A percentile compares a stretch with the other conserved stretches of the same genome.
phyloP scores from a whole-genome alignment of 306 rosid species.

The Rosa lucieae region DNA sequence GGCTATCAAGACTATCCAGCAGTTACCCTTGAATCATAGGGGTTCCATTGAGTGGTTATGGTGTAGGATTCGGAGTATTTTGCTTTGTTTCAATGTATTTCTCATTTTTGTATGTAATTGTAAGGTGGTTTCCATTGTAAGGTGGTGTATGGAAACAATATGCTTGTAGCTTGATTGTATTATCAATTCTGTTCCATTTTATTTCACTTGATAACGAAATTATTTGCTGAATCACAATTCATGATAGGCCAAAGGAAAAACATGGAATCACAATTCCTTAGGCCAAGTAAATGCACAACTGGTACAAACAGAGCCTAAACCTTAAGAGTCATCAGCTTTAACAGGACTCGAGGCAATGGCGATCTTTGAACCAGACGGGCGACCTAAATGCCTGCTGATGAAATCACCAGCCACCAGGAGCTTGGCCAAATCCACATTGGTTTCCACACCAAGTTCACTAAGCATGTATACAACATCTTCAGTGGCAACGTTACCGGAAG shows the following conservation, averaged over 20 bases:
- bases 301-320: slow-evolving; percentile 31
- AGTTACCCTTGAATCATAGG: slow-evolving; percentile 58
- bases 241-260: not conserved
- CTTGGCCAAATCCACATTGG: slow-evolving; percentile 69
- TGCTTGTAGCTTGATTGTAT: not conserved
- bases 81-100: not conserved
- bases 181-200: not conserved
- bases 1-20: slow-evolving; percentile 92
- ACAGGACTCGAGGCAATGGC: slow-evolving; percentile 64
- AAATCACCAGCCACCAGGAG: slow-evolving; percentile 78
- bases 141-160: not conserved
- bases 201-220: not conserved
- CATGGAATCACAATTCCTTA: not conserved
- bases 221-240: not conserved
- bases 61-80: slow-evolving; percentile 5
- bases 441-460: slow-evolving; percentile 73
- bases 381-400: slow-evolving; percentile 71
- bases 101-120: slow-evolving; percentile 10
- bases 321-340: slow-evolving; percentile 56
- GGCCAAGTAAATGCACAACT: not conserved
- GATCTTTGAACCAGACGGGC: slow-evolving; percentile 70
- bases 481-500: slow-evolving; percentile 76
- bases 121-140: not conserved
- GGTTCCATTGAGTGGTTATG: slow-evolving; percentile 1
- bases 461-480: slow-evolving; percentile 98